phyloP scores from a whole-genome alignment of 2,329 filamentous ascomycete genomes.

The Cladophialophora yegresii region DNA sequence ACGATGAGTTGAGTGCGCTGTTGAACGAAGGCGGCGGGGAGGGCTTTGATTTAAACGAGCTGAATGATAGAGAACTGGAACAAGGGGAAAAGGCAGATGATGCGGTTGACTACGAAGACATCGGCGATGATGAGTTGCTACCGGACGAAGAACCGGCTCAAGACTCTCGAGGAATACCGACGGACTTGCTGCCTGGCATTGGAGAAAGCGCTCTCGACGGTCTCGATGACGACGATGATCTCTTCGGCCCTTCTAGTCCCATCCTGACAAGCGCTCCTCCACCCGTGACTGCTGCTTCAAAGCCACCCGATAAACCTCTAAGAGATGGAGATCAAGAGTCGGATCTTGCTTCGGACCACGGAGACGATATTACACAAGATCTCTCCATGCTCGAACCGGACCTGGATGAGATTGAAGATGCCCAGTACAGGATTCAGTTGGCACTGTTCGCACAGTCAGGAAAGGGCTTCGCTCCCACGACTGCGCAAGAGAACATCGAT shows the following conservation, averaged over 20 bases:
- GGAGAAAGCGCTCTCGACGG: slow-evolving; percentile 60
- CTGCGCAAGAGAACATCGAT: slow-evolving; percentile 33
- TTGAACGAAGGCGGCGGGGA: slow-evolving; percentile 41
- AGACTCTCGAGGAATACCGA: slow-evolving; percentile 22
- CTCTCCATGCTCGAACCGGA: slow-evolving; percentile 29
- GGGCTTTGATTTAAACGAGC: slow-evolving; percentile 31
- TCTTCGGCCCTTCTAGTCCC: slow-evolving; percentile 32
- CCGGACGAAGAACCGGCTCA: slow-evolving; percentile 60
- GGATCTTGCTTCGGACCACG: slow-evolving; percentile 31
- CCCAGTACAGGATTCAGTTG: slow-evolving; percentile 51
- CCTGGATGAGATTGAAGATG: slow-evolving; percentile 28
- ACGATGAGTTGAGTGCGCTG: slow-evolving; percentile 37
- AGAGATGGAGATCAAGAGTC: slow-evolving; percentile 27
- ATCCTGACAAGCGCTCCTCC: slow-evolving; percentile 21
- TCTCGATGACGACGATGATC: slow-evolving; percentile 50
- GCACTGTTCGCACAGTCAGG: slow-evolving; percentile 51
- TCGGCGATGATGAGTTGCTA: slow-evolving; percentile 86
- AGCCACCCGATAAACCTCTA: slow-evolving; percentile 23
- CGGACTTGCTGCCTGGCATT: slow-evolving; percentile 38
- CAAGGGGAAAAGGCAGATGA: slow-evolving; percentile 81
- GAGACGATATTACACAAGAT: slow-evolving; percentile 27
- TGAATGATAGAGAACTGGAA: slow-evolving; percentile 41
- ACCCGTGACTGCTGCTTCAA: slow-evolving; percentile 15
- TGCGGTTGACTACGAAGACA: slow-evolving; percentile 86
- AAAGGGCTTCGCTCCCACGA: slow-evolving; percentile 36